Evolutionary conservation across 2,329 filamentous ascomycete genomes (phyloP), one percentile per base, ranked within the genome.

Genomic region (Trichophaea hybrida): DNA sequence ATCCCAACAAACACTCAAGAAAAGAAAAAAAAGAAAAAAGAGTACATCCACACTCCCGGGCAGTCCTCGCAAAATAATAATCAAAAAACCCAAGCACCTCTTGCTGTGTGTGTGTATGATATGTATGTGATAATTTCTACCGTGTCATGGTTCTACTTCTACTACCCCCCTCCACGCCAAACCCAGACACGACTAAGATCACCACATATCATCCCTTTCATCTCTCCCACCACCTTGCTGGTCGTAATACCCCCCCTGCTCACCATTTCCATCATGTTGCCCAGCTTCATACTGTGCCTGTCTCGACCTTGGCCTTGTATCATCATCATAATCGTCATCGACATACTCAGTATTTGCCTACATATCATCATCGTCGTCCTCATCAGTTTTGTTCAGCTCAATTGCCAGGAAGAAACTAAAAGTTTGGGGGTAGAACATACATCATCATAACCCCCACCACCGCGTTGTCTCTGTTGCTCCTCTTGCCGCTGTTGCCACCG

Each of bases 401-500:
- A 49, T 12, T 49, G 17, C 17, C 8, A 12, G 6, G 24, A 17
- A 49, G 13, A 4, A 6, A 24, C 15, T n/a, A 40, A 7, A 40
- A 40, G 37, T n/a, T n/a, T n/a, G n/a, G 37, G 10, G 38, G 38
- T 15, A 43, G 12, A 33, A 58, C 59, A 46, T 52, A 61, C 55
- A 55, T 61, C 48, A 31, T 58, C 56, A 59, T 58, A 59, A 58
- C 72, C 70, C 57, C 70, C 66, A 12, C 67, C 52, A 59, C 62
- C 60, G 53, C 38, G 46, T 51, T 55, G 43, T 44, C 44, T 15
- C 15, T 59, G 53, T 31, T 60, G 40, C 24, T 62, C 57, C 17
- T 66, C 59, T 59, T 72, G 71, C 61, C 73, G 72, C 64, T 70
- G 67, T 63, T 73, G 71, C 63, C 71, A 72, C 57, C 72, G 71